Evolutionary conservation across 345 rosid species (phyloP), one percentile per base, ranked within the genome.

Genomic region (Alliaria petiolata): DNA sequence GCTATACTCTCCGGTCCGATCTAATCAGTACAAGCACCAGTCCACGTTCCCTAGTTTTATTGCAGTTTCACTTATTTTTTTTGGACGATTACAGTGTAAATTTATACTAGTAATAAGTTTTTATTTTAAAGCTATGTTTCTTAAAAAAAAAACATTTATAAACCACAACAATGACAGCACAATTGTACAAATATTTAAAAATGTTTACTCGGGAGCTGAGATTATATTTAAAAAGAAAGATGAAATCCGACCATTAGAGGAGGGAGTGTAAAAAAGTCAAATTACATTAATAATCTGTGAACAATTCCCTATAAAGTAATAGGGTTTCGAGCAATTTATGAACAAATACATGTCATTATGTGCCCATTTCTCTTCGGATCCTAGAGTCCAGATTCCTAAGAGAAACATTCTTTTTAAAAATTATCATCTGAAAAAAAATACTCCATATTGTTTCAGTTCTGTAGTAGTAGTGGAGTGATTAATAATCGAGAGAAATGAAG

Each of bases 301-400:
- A 28, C 31, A 28, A 28, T 28, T 28, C 31, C 31, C 6, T 28
- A 28, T 28, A 28, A 44, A 31, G 28, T 4, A 55, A 45, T 44
- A 45, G 38, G 45, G 5, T 57, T 69, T 9, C 11, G 12, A 28
- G 50, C 5, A 43, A 4, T 30, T 30, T 30, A 53, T 40, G 1
- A 70, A 49, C 11, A 38, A 50, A 47, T 36, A 59, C 15, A 31
- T 49, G 50, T 70, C 33, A 50, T 70, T 52, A 54, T 22, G 46
- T 42, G 28, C 36, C 16, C 53, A 35, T 53, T 15, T 67, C 15
- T 55, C 64, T 49, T 53, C 58, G 14, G 64, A 67, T 60, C 74
- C 65, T 46, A 75, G 33, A 44, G 62, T 75, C 58, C 74, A 67
- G 45, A 51, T 58, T 67, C 40, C 63, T 14, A 75, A 58, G 62